Base-by-base conservation (phyloP, 805 yeast genomes). In the Ogataea paradorogensis region DNA sequence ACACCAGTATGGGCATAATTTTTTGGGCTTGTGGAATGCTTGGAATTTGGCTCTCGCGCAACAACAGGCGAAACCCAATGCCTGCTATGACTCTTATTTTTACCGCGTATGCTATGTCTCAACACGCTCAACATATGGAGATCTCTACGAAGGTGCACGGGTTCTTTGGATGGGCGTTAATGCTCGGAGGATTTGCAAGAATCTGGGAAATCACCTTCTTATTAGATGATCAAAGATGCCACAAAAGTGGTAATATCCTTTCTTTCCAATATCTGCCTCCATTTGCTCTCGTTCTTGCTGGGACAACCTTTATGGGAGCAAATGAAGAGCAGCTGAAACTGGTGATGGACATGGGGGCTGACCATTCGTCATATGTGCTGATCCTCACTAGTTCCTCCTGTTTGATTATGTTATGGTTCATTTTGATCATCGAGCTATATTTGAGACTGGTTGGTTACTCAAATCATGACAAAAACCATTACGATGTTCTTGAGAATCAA, bases 1-100 rank as follows among this genome's bases (percentile, higher is more conserved):
- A 90, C 62, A 90, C 98, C 0, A 78, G 93, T 15, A 88, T 91
- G 96, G 98, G 98, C 1, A 84, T 91, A 41, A 74, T 91, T 22
- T 91, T 97, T 95, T 89, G 96, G 95, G 78, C 87, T 35, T 95
- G 95, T 40, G 98, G 97, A 7, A 66, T 89, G 48, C 62, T 89
- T 18, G 98, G 98, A 1, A 71, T 91, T 45, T 84, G 75, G 62
- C 64, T 90, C 42, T 75, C 95, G 1, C 67, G 86, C 56, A 76
- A 77, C 37, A 79, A 83, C 32, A 68, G 70, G 43, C 73, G 96
- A 51, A 74, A 84, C 25, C 84, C 80, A 52, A 66, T 91, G 26
- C 98, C 98, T 2, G 82, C 95, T 2, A 50, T 89, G 28, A 76
- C 93, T 35, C 74, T 91, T 47, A 77, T 89, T 9, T 82, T 84